Base-by-base conservation (phyloP, 1,284 basidiomycete genomes). In the Bondarzewia mesenterica region DNA sequence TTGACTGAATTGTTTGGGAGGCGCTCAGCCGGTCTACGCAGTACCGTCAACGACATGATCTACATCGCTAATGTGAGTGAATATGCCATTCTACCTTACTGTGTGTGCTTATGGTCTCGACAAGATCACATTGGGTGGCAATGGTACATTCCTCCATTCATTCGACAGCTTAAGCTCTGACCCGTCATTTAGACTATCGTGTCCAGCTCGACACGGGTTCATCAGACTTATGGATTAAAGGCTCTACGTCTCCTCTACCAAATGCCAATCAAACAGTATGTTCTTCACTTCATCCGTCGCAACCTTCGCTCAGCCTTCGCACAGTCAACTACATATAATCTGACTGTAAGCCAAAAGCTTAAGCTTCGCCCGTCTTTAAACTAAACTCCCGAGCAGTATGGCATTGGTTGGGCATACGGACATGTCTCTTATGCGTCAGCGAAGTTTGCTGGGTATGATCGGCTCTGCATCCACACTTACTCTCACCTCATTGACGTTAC, bases 171-270 rank as follows among this genome's bases (percentile, higher is more conserved):
- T 18, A 25, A 42, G 27, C 20, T 32, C 40, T 42, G 49, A 52
- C 43, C 36, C 27, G 32, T 32, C 41, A 10, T 50, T 41, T 41
- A 86, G 83, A 71, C 14, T 85, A 82, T 60, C 65, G 73, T 40
- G 74, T 89, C 6, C 87, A 89, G 62, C 67, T 90, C 41, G 87
- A 90, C 63, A 89, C 86, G 0, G 87, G 87, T 48, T 89, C 86
- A 10, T 87, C 77, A 50, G 87, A 90, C 65, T 71, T 90, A n/a
- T 89, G 87, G 81, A 71, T 89, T 44, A 71, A 79, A 57, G 75
- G 75, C 21, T 44, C 67, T 4, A 57, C 63, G 1, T 68, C 66
- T 39, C 74, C 82, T 10, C 60, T 85, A 49, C 78, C 82, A 10
- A 72, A 74, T 53, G 60, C 71, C 26, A 66, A 67, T 15, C 61